Conservation (phyloP, 192 early-diverging fungal genomes). For the Neocallimastix lanati region DNA sequence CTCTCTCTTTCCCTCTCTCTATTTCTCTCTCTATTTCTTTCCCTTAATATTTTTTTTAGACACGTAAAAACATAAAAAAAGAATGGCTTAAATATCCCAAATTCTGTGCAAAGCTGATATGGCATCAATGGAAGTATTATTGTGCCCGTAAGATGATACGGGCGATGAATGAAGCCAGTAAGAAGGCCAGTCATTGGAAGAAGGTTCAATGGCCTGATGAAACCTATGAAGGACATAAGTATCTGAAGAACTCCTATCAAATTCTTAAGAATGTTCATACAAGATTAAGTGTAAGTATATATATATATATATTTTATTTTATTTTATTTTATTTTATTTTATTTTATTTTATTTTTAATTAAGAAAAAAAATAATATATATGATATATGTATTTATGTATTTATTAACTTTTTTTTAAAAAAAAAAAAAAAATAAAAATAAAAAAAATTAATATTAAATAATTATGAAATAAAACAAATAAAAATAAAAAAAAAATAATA, state of each 20-base stretch:
- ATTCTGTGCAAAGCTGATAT: not conserved
- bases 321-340: too few species aligned
- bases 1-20: too few species aligned
- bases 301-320: too few species aligned
- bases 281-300: not conserved
- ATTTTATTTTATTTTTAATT: too few species aligned
- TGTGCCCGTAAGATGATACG: not conserved
- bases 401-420: too few species aligned
- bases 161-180: not conserved
- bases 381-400: too few species aligned
- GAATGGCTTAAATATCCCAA: not conserved
- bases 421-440: too few species aligned
- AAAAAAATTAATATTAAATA: too few species aligned
- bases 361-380: too few species aligned
- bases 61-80: not conserved
- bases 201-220: not conserved
- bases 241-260: not conserved
- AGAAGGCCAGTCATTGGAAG: not conserved
- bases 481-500: too few species aligned
- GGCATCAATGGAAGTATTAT: not conserved
- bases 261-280: not conserved
- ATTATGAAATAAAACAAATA: too few species aligned
- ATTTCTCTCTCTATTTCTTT: not conserved
- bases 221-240: not conserved
- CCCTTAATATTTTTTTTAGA: not conserved